Conservation (phyloP, 2,329 filamentous ascomycete species). For the Apiospora pterosperma region DNA sequence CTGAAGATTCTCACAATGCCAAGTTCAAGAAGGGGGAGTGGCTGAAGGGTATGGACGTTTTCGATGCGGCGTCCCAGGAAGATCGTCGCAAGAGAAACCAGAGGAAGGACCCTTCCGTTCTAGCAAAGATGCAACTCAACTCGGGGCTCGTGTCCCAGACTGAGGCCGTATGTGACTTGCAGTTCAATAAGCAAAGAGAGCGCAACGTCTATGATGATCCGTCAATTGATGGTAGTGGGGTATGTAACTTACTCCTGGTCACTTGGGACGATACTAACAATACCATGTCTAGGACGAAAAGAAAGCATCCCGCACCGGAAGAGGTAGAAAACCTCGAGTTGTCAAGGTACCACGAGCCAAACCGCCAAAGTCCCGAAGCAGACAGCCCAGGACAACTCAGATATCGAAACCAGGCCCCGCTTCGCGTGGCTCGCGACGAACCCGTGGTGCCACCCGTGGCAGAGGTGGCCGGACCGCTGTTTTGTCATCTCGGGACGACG, state of each 20-base stretch:
- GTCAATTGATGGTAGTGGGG: conserved; percentile 48
- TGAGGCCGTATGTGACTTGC: conserved; percentile 60
- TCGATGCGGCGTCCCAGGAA: conserved; percentile 72
- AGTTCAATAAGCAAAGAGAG: conserved; percentile 46
- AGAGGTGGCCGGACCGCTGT: neutral
- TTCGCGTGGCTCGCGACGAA: neutral
- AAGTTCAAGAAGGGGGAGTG: conserved; percentile 62
- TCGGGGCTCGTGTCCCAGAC: conserved; percentile 61
- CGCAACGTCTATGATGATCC: conserved; percentile 60
- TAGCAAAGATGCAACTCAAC: conserved; percentile 61
- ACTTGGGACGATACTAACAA: conserved; percentile 11
- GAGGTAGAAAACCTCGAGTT: neutral
- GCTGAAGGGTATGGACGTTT: conserved; percentile 78
- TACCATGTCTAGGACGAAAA: conserved; percentile 28
- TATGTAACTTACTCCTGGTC: conserved; percentile 28
- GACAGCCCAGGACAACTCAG: neutral
- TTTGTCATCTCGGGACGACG: neutral
- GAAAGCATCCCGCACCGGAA: conserved; percentile 13
- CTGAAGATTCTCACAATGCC: conserved; percentile 33
- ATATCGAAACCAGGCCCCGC: neutral
- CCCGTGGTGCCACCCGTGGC: neutral
- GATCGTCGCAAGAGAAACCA: conserved; percentile 76
- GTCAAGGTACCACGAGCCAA: conserved; percentile 12
- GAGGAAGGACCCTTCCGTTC: conserved; percentile 70
- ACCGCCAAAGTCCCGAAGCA: conserved; percentile 7